Evolutionary conservation across 371 early-diverging fungal species (phyloP), one percentile per base, ranked within the genome.

Genomic region (Mortierella sp.): DNA sequence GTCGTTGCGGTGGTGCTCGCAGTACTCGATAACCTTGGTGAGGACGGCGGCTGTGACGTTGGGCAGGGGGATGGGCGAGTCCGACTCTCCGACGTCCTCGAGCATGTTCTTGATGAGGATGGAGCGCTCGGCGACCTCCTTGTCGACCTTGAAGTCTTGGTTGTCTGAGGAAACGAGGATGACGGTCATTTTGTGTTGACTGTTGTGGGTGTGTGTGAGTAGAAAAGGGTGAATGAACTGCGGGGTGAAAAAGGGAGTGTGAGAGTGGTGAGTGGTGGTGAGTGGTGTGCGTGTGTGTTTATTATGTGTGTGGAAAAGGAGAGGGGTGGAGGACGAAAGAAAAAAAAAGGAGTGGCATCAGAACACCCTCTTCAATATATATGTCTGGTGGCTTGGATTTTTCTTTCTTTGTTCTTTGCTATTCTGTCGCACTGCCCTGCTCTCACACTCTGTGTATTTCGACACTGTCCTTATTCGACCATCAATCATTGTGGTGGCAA

Each of bases 31-130:
- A 10, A 96, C 93, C 88, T 95, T 95, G 44, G 88, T 88, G 68
- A 96, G 88, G 24, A 95, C 91, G 64, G 90, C 89, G 70, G 87
- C 88, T 8, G 89, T 91, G 31, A 96, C 95, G 71, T 95, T 94
- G 31, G 94, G 94, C 70, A 96, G 87, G 37, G 94, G 94, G 70
- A 95, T 95, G 64, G 94, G 91, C 65, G 89, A 87, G 74, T 92
- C 91, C n/a, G 87, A 88, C 70, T 95, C 93, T 48, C 95, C 96
- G 71, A 95, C 90, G 83, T 96, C 97, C 86, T 96, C 97, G 45
- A 98, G 86, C 95, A 98, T 93, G 89, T 96, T 96, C 88, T 96
- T 97, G 88, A 99, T 95, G 75, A 98, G 90, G 48, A 94, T 88
- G 65, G 96, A 95, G 77, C 96, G 95, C 80, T 90, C 90, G 29